Evolutionary conservation across 345 rosid genomes (phyloP), one percentile per base, ranked within the genome.

Genomic region (Aegle marmelos): DNA sequence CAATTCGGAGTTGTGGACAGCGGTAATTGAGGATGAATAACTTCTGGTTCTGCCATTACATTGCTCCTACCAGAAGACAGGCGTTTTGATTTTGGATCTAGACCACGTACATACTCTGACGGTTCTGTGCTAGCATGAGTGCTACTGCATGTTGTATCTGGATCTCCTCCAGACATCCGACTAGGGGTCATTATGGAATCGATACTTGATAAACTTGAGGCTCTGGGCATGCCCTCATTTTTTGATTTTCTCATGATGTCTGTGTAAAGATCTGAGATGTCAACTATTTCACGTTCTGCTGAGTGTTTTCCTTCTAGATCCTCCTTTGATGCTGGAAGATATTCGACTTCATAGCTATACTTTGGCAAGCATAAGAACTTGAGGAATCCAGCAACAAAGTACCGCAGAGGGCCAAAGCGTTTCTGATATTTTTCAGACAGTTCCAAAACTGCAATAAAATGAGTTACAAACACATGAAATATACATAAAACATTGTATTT

Each of bases 291-390:
- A 34, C 67, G 60, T 31, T 89, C 94, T 67, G 82, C 82, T 8
- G 87, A 79, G 28, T 53, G 78, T 70, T 85, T 89, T 39, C 88
- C 91, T 78, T 93, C 97, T 61, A 45, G 82, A 41, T 92, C 97
- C 78, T 87, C 95, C 85, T 89, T 89, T 75, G 80, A 79, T 74
- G 91, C 99, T 25, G 95, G 97, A 76, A 96, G 91, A 86, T 94
- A 96, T 86, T 96, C 98, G 86, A 96, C 90, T 84, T 96, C 99
- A 64, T 83, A 94, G 89, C 74, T 92, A 86, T 96, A 96, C 82
- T 88, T 96, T n/a, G 99, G 99, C 87, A 96, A 83, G 88, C 99
- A 96, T 62, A 96, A 83, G 81, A 92, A 96, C 87, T 94, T 96
- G 78, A 94, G 90, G 81, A 96, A 90, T 61, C 99, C 99, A 83